A percentile compares a stretch with the other conserved stretches of the same genome.
These are phyloP conservation scores for Gaeumannomyces tritici DNA, from an alignment of 2,329 filamentous ascomycete species.

Conservation along the genomic window DNA sequence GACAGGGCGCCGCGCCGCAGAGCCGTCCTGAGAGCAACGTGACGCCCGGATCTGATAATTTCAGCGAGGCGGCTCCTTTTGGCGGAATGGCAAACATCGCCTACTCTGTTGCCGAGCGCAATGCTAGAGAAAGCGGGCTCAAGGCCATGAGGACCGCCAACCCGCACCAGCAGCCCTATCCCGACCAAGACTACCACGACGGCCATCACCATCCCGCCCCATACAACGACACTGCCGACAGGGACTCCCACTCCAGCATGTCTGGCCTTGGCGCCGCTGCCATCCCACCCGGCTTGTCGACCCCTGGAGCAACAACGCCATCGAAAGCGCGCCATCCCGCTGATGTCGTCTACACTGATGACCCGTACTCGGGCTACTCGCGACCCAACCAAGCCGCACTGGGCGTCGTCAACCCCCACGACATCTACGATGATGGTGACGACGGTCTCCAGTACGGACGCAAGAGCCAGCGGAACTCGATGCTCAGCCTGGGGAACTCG, in stretches of 20 bases:
- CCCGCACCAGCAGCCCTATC: constrained; percentile 9
- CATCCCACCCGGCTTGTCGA: constrained; percentile 22
- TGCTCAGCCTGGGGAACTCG: constrained; percentile 46
- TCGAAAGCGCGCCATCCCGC: constrained; percentile 40
- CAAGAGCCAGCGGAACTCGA: constrained; percentile 40
- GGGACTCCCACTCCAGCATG: constrained; percentile 33
- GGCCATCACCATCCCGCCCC: constrained; percentile 8
- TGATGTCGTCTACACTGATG: constrained; percentile 45
- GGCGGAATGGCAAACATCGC: constrained; percentile 62
- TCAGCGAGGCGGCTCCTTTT: constrained; percentile 44
- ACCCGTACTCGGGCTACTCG: constrained; percentile 56
- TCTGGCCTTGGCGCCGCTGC: constrained; percentile 26
- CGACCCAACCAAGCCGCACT: constrained; percentile 37
- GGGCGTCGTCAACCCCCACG: constrained; percentile 63
- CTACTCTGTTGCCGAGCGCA: constrained; percentile 53
- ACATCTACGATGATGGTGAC: constrained; percentile 80
- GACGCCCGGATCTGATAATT: constrained; percentile 60
- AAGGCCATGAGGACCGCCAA: constrained; percentile 43
- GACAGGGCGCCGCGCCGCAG: constrained; percentile 9
- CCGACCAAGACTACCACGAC: constrained; percentile 16
- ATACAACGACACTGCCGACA: constrained; percentile 16
- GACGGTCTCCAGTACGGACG: constrained; percentile 59
- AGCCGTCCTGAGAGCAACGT: constrained; percentile 26
- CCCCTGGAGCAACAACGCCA: constrained; percentile 23
- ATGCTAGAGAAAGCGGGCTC: constrained; percentile 54